phyloP scores from a whole-genome alignment of 352 stramenopile species.

The Phytophthora syringae region DNA sequence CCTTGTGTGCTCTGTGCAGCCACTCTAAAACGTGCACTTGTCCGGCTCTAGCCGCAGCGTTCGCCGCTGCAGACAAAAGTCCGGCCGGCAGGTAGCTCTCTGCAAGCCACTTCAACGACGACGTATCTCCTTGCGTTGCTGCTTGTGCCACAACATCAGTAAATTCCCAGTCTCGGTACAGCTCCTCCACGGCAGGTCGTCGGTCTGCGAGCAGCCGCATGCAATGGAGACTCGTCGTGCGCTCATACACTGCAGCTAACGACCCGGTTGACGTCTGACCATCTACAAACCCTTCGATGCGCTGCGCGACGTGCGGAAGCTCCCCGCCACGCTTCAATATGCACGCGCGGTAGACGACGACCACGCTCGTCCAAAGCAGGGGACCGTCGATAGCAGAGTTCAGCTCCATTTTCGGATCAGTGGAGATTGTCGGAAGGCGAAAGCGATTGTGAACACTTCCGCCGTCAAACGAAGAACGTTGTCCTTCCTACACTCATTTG shows the following conservation, averaged over 20 bases:
- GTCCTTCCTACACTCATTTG: too few species aligned
- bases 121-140: slow-evolving; percentile 15
- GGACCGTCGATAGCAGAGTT: neutral
- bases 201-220: slow-evolving; percentile 19
- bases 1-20: slow-evolving; percentile 11
- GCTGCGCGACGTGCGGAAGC: slow-evolving; percentile 19
- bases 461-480: slow-evolving; percentile 4
- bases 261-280: slow-evolving; percentile 5
- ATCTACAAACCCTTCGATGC: slow-evolving; percentile 21
- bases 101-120: slow-evolving; percentile 18
- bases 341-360: slow-evolving; percentile 26
- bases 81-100: slow-evolving; percentile 11
- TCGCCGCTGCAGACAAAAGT: slow-evolving; percentile 14
- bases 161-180: slow-evolving; percentile 32
- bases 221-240: slow-evolving; percentile 29
- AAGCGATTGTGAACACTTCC: slow-evolving; percentile 26
- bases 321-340: slow-evolving; percentile 22
- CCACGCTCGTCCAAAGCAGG: slow-evolving; percentile 23
- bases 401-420: slow-evolving; percentile 3
- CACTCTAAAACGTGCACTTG: slow-evolving; percentile 20
- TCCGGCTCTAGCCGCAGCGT: slow-evolving; percentile 21
- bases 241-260: slow-evolving; percentile 15
- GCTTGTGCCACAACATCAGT: slow-evolving; percentile 4
- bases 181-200: neutral
- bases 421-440: neutral